A percentile compares a stretch with the other conserved stretches of the same genome.
phyloP scores from a whole-genome alignment of 371 early-diverging fungal species.

The Circinella minor region DNA sequence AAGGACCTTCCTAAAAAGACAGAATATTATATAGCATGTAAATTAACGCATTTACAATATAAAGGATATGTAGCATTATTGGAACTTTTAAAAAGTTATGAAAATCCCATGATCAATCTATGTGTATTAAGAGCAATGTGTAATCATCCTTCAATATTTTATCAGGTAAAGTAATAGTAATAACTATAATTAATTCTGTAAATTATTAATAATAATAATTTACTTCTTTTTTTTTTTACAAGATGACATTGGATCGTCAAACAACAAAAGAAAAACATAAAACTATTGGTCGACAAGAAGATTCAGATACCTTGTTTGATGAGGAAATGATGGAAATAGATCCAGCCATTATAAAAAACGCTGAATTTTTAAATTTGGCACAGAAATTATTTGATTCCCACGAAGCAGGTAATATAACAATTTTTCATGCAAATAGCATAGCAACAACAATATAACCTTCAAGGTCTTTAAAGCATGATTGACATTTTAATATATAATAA shows the following conservation, averaged over 20 bases:
- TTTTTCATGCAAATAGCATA: too few relatives aligned
- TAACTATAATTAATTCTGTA: not conserved
- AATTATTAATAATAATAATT: not conserved
- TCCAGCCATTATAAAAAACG: not conserved
- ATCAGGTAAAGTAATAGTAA: slow-evolving; percentile 15
- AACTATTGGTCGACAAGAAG: not conserved
- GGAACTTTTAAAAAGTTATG: not conserved
- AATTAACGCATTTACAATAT: slow-evolving; percentile 59
- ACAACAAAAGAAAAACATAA: not conserved
- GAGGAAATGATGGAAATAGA: not conserved
- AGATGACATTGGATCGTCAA: not conserved
- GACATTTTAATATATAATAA: not conserved
- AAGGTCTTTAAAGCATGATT: not conserved
- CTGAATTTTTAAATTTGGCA: not conserved
- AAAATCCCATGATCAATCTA: slow-evolving; percentile 19
- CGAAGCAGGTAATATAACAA: not conserved
- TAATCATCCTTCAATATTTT: slow-evolving; percentile 74
- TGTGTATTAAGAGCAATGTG: slow-evolving; percentile 59
- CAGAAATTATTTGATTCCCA: not conserved
- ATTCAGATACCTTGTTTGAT: not conserved
- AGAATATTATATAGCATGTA: slow-evolving; percentile 73
- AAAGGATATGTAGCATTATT: slow-evolving; percentile 50
- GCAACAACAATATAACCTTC: too few relatives aligned
- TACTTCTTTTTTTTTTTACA: not conserved
- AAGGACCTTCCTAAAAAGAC: slow-evolving; percentile 67